Evolutionary conservation across 2,329 filamentous ascomycete genomes (phyloP), one percentile per base, ranked within the genome.

Genomic region (Tolypocladium ovalisporum): DNA sequence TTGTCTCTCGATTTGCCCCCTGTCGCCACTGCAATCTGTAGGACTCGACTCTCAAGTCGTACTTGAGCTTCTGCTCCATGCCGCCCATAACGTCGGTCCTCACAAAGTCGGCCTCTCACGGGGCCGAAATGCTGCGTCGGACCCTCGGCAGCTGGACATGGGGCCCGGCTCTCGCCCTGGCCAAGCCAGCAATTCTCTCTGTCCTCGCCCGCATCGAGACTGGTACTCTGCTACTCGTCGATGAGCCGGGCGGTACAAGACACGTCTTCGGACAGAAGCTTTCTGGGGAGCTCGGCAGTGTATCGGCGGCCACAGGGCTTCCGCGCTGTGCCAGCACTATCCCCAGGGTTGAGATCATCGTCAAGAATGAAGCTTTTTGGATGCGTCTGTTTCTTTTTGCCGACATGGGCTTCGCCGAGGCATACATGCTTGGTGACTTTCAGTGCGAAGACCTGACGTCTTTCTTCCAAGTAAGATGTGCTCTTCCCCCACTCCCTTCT

Each of bases 321-420:
- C 59, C 61, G 12, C 68, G 66, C 56, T 77, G 61, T 58, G 71
- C 65, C 15, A 65, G 65, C 55, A 65, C 65, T 2, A 64, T 72
- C 1, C 76, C 75, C 2, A 69, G 72, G 6, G 77, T 83, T 4
- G 79, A 84, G 62, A 70, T 89, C 37, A 75, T 79, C 15, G 78
- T 89, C 10, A 79, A 81, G 66, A 81, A 81, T 63, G 85, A 88
- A 61, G 76, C 83, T 35, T 89, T 89, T 67, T 90, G 86, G 86
- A 78, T 88, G 65, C 79, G 86, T 44, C 70, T 88, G 55, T 77
- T 86, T 52, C 71, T 90, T 34, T 88, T 88, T 65, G 84, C 82
- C 40, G 87, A 90, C 68, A 89, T 90, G 85, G 87, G 87, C 3
- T 88, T 90, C 61, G 82, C 86, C 15, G 84, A 88, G 68, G 81